These are phyloP conservation scores for Heritiera fomes DNA, from an alignment of 345 rosid genomes.

Conservation along the genomic window DNA sequence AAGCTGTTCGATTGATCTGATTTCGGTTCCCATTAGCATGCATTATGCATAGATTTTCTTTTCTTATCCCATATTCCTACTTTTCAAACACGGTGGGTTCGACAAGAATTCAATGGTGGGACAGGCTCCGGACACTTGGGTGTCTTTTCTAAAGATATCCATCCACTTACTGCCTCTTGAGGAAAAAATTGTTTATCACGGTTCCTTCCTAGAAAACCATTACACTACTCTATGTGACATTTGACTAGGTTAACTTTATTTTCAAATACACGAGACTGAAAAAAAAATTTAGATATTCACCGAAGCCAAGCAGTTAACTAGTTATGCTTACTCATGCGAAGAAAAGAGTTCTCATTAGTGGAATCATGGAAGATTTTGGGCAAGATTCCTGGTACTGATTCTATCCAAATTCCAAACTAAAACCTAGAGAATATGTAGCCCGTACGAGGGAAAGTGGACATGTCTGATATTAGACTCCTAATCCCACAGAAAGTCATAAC, in stretches of 20 bases:
- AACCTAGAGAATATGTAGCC: neutral
- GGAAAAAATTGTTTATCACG: neutral
- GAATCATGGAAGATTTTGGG: neutral
- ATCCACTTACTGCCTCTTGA: neutral
- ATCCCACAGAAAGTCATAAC: neutral
- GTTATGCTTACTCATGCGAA: too few relatives aligned
- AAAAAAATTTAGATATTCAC: too few relatives aligned
- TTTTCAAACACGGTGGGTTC: constrained; percentile 11
- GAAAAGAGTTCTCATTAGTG: too few relatives aligned
- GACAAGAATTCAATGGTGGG: constrained; percentile 53
- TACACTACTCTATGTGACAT: neutral
- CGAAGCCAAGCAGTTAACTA: too few relatives aligned
- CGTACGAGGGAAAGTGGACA: neutral
- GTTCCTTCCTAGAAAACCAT: neutral
- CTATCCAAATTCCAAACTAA: neutral
- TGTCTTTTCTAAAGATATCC: constrained; percentile 28
- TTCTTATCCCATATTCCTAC: neutral
- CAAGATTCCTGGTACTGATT: constrained; percentile 14
- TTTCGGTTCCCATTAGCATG: neutral
- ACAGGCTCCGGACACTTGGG: constrained; percentile 25
- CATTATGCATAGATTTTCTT: neutral
- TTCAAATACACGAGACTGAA: neutral
- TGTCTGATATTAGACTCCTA: neutral
- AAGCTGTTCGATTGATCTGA: neutral
- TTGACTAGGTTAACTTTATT: constrained; percentile 1